Evolutionary conservation across 306 rosid genomes (phyloP).

Genomic region (Fagus sylvatica): DNA sequence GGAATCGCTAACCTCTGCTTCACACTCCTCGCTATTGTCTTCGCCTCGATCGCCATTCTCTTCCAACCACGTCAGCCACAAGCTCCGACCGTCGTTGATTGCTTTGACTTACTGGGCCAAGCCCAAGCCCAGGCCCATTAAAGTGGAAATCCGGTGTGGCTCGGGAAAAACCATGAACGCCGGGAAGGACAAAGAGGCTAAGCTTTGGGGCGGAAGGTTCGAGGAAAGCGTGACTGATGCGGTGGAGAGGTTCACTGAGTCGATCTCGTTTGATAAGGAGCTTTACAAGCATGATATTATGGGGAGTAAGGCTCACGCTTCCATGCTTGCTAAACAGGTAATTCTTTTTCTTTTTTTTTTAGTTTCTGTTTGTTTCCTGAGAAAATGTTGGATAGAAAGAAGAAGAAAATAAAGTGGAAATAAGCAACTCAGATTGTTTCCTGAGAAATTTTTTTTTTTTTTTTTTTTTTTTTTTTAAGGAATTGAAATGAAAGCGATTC

Average conservation of each 20-base stretch:
- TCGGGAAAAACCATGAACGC: slow-evolving; percentile 11
- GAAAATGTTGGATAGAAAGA: not conserved
- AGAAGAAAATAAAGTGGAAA: too few species aligned
- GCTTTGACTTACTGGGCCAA: slow-evolving; percentile 1
- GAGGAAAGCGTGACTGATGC: slow-evolving; percentile 80
- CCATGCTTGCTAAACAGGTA: slow-evolving; percentile 94
- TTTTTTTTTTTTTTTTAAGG: too few species aligned
- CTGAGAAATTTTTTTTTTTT: too few species aligned
- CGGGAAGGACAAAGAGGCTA: slow-evolving; percentile 58
- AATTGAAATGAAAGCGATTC: too few species aligned
- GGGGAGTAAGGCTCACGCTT: slow-evolving; percentile 90
- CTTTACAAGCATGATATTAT: slow-evolving; percentile 83
- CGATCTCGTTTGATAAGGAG: slow-evolving; percentile 80
- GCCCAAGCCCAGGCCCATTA: not conserved
- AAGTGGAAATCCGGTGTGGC: slow-evolving; percentile 25
- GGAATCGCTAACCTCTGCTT: slow-evolving; percentile 21
- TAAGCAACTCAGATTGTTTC: too few species aligned
- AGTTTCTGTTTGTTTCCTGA: not conserved
- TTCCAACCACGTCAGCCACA: not conserved
- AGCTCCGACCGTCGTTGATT: not conserved
- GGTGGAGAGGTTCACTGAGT: slow-evolving; percentile 91
- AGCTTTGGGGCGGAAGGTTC: slow-evolving; percentile 99
- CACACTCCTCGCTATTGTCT: not conserved
- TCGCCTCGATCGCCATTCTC: slow-evolving; percentile 10
- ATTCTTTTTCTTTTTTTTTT: not conserved